Conservation (phyloP, 148 eudicot species). For the Vaccinium myrtillus region DNA sequence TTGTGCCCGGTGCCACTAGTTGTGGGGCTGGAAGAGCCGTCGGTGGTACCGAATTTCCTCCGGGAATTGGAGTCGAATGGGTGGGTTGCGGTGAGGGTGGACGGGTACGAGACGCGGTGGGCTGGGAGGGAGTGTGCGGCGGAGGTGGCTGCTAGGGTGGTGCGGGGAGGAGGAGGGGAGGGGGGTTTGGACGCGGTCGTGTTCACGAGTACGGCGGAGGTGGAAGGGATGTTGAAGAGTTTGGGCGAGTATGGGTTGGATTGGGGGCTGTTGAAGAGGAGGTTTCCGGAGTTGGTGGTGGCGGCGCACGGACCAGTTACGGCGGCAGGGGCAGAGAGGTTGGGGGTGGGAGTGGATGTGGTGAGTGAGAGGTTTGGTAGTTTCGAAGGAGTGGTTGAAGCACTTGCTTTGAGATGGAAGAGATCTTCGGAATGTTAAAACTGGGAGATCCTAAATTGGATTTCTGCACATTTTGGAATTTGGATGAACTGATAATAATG, state of each 20-base stretch:
- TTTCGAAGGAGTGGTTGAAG: slow-evolving; percentile 71
- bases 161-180: slow-evolving; percentile 18
- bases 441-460: neutral
- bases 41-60: slow-evolving; percentile 57
- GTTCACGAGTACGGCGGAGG: slow-evolving; percentile 85
- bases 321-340: slow-evolving; percentile 71
- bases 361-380: slow-evolving; percentile 64
- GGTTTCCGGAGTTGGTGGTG: slow-evolving; percentile 56
- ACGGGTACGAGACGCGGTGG: slow-evolving; percentile 73
- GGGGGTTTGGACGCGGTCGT: slow-evolving; percentile 55
- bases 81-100: slow-evolving; percentile 54
- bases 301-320: slow-evolving; percentile 91
- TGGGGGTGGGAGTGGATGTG: slow-evolving; percentile 78
- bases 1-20: slow-evolving; percentile 74
- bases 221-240: slow-evolving; percentile 79
- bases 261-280: slow-evolving; percentile 54
- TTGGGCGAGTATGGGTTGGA: slow-evolving; percentile 53
- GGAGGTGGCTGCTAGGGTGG: slow-evolving; percentile 27
- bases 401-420: slow-evolving; percentile 41
- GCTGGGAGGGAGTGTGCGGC: slow-evolving; percentile 52
- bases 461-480: neutral
- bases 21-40: slow-evolving; percentile 65
- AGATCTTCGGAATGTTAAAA: slow-evolving; percentile 2
- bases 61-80: slow-evolving; percentile 38
- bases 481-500: neutral